Base-by-base conservation (phyloP, 345 rosid species). In the Xanthoceras sorbifolium region DNA sequence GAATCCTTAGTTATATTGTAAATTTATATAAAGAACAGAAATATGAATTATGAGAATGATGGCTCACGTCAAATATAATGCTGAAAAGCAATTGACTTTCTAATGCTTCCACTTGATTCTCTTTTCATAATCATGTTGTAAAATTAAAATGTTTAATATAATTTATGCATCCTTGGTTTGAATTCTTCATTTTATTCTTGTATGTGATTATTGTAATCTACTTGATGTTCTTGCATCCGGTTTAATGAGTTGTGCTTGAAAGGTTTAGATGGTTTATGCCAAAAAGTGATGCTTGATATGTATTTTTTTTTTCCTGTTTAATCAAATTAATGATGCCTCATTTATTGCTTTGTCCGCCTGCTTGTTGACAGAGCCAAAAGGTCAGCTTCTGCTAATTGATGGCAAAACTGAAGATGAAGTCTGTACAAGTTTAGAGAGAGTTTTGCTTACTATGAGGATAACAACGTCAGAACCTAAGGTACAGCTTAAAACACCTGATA, bases 401-500 rank as follows among this genome's bases (percentile, higher is more conserved):
- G 99, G 99, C 23, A 93, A 92, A 86, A 96, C 97, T 65, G 90
- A 91, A 78, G 94, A 89, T 44, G 98, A 88, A 90, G 94, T 93
- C 79, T 83, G 80, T 84, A 89, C 86, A 81, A 93, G 92, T 84
- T 84, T 96, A 78, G 99, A 93, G 84, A 92, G 99, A 80, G 98
- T 93, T 79, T 78, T 96, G 88, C 99, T 91, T 68, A 96, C 99
- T 55, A 93, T 96, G 98, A 91, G 94, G 81, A 89, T 81, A 77
- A 96, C 98, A 44, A 83, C 91, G 70, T 96, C 98, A 62, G 95
- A 96, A 80, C 97, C 97, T 50, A 93, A 91, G 99, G 99, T 96
- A 87, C 57, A 52, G 75, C 61, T 66, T 76, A 44, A 62, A n/a
- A 42, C 70, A 71, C 80, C 68, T 52, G 38, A 72, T 67, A 46